A percentile compares a stretch with the other conserved stretches of the same genome.
Conservation (phyloP, 2,329 filamentous ascomycete genomes). For the Mycosphaerella sp. region DNA sequence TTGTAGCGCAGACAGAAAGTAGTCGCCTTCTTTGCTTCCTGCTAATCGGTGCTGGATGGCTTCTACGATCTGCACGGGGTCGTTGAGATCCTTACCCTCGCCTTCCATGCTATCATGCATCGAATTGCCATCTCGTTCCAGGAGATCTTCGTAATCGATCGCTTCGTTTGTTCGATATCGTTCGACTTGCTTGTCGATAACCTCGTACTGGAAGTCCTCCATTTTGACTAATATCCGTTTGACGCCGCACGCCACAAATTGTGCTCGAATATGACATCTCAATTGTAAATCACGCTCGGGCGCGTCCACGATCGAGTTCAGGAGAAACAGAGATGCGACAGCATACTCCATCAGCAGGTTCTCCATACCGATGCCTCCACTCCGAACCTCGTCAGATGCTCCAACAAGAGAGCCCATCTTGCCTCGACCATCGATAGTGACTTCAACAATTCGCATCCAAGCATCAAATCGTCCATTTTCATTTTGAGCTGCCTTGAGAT, state of each 20-base stretch:
- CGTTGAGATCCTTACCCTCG: slow-evolving; percentile 84
- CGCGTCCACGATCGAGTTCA: slow-evolving; percentile 95
- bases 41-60: slow-evolving; percentile 80
- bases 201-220: slow-evolving; percentile 96
- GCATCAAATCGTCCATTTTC: slow-evolving; percentile 96
- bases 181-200: slow-evolving; percentile 97
- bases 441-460: slow-evolving; percentile 98
- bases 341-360: slow-evolving; percentile 99
- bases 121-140: slow-evolving; percentile 84
- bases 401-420: slow-evolving; percentile 99
- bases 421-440: slow-evolving; percentile 90
- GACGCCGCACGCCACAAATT: slow-evolving; percentile 93
- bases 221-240: slow-evolving; percentile 92
- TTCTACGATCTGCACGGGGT: slow-evolving; percentile 88
- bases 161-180: slow-evolving; percentile 88
- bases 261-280: slow-evolving; percentile 87
- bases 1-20: slow-evolving; percentile 91
- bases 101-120: slow-evolving; percentile 82
- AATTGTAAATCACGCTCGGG: slow-evolving; percentile 83
- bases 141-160: slow-evolving; percentile 96
- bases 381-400: slow-evolving; percentile 91
- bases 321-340: slow-evolving; percentile 83
- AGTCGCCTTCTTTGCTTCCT: slow-evolving; percentile 82
- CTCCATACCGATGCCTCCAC: slow-evolving; percentile 96
- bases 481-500: slow-evolving; percentile 77